phyloP scores from a whole-genome alignment of 1,284 basidiomycete species.

The Trichosporon sp. region DNA sequence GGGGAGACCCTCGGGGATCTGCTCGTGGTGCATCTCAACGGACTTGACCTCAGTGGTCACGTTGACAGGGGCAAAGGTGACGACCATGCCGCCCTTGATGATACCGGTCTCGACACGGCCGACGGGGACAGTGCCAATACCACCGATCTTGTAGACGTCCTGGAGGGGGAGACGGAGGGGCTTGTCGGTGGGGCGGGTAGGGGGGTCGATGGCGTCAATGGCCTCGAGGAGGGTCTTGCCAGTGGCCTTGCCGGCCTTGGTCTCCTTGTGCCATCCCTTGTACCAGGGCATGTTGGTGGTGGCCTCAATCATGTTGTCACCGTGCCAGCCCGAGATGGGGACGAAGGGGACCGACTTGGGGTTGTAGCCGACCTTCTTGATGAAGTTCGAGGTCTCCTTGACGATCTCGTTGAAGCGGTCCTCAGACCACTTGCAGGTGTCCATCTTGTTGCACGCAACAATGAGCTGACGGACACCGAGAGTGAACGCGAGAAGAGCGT shows the following conservation, averaged over 20 bases:
- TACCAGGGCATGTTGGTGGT: conserved; percentile 97
- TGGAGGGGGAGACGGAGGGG: conserved; percentile 99
- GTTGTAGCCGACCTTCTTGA: conserved; percentile 99
- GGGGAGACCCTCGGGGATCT: conserved; percentile 87
- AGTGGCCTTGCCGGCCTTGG: conserved; percentile 84
- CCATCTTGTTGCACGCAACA: conserved; percentile 82
- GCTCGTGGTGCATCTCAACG: conserved; percentile 99
- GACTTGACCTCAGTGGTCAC: conserved; percentile 80
- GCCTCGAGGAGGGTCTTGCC: conserved; percentile 99
- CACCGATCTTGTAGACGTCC: conserved; percentile 99
- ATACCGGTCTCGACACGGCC: conserved; percentile 99
- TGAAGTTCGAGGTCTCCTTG: conserved; percentile 98
- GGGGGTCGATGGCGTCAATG: conserved; percentile 99
- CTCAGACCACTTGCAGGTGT: conserved; percentile 76
- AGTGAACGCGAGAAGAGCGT: conserved; percentile 99
- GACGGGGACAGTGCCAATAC: conserved; percentile 99
- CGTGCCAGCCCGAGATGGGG: conserved; percentile 99
- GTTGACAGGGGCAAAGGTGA: conserved; percentile 91
- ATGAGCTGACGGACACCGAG: conserved; percentile 99
- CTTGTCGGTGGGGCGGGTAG: conserved; percentile 94
- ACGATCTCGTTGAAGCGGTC: conserved; percentile 99
- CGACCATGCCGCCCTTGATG: conserved; percentile 99
- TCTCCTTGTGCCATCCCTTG: conserved; percentile 98
- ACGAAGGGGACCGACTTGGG: conserved; percentile 98
- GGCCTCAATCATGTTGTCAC: conserved; percentile 99